phyloP scores from a whole-genome alignment of 306 rosid genomes.

The Neltuma alba region DNA sequence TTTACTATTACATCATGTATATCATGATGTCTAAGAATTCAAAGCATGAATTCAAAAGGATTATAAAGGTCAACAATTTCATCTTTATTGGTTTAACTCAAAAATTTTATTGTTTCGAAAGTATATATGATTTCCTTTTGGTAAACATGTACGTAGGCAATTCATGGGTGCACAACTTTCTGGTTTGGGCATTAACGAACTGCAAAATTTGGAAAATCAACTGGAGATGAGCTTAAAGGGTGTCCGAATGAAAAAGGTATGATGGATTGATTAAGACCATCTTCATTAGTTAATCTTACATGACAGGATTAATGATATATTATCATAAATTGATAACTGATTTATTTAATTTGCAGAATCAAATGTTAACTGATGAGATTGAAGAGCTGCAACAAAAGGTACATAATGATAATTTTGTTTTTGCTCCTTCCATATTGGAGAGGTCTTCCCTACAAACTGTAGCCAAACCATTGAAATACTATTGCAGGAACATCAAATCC shows the following conservation, averaged over 20 bases:
- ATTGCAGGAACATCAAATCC: constrained; percentile 55
- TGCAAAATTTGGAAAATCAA: constrained; percentile 65
- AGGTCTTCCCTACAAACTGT: constrained; percentile 7
- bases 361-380: constrained; percentile 52
- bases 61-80: too few relatives aligned
- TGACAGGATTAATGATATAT: background rate
- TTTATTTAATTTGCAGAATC: constrained; percentile 49
- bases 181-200: constrained; percentile 59
- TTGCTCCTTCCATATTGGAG: constrained; percentile 2
- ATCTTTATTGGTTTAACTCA: too few relatives aligned
- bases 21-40: too few relatives aligned
- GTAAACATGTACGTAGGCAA: constrained; percentile 66
- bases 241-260: constrained; percentile 69
- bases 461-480: constrained; percentile 23
- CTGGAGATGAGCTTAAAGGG: constrained; percentile 72
- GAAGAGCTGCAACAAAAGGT: constrained; percentile 43
- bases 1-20: too few relatives aligned
- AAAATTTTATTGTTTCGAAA: too few relatives aligned
- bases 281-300: background rate
- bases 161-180: constrained; percentile 80
- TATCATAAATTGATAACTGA: constrained; percentile 10
- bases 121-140: too few relatives aligned
- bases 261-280: background rate
- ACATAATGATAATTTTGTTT: background rate
- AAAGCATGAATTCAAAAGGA: too few relatives aligned